Evolutionary conservation across 805 yeast genomes (phyloP), one percentile per base, ranked within the genome.

Genomic region (Cyberlindnera euphorbiae): DNA sequence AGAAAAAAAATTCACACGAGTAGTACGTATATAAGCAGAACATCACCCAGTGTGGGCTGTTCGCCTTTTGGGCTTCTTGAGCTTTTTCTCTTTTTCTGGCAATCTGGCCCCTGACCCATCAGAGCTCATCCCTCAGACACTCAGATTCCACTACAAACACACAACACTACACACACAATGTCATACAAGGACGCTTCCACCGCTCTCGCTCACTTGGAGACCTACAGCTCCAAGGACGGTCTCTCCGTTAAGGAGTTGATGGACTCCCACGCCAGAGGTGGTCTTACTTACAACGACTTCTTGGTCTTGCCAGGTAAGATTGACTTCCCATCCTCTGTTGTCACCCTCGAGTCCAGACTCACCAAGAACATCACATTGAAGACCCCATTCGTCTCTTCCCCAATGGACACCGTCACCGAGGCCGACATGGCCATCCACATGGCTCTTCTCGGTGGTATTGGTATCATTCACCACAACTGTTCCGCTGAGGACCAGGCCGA

Each of bases 331-430:
- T 77, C 97, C 21, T 71, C 81, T 35, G 67, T 52, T 16, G 97
- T 93, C 43, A 66, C 69, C 33, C 72, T 90, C 60, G 96, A 89
- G 52, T 75, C 96, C 47, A 83, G 76, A 64, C 72, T 93, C 64
- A 90, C 98, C 59, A 89, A 83, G 71, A 83, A 82, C 58, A 93
- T 93, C 71, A 66, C 93, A 38, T 73, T 93, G 66, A 88, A 83
- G 71, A 71, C 96, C 31, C 98, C 98, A 40, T 87, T 93, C 51
- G 90, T 93, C 42, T 90, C 97, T 15, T 87, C 97, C 56, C 98
- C 98, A 53, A 93, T 93, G 98, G 98, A 93, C 69, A 93, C 98
- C 33, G 98, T 93, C 50, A 93, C 98, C 40, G 98, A 93, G 73
- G 69, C 88, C 45, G 85, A 81, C 43, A 93, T 93, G 98, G 98